Percentiles rank a stretch among this genome's conserved stretches.
Evolutionary conservation across 1,139 yeast species (phyloP).

Genomic region (Suhomyces panamericanus): DNA sequence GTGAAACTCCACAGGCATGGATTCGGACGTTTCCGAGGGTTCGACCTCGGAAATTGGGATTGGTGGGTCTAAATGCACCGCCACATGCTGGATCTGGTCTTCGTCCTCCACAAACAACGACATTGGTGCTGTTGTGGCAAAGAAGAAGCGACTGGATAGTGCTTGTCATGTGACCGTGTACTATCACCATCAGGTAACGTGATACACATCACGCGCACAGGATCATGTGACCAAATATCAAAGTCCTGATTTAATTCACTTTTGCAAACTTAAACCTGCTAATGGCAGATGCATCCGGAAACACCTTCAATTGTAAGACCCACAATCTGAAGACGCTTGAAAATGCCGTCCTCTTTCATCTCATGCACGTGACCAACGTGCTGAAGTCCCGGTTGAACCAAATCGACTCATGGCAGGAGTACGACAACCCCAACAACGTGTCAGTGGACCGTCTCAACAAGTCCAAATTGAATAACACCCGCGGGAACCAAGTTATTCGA

Average conservation of each 20-base stretch:
- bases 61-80: not conserved
- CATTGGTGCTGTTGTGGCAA: constrained; percentile 5
- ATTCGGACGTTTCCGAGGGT: not conserved
- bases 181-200: too few species aligned
- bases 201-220: too few species aligned
- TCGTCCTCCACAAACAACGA: constrained; percentile 20
- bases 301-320: constrained; percentile 12
- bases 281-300: constrained; percentile 4
- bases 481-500: constrained; percentile 25
- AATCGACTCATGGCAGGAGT: constrained; percentile 42
- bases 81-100: constrained; percentile 4
- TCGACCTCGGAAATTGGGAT: not conserved
- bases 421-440: constrained; percentile 41
- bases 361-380: constrained; percentile 38
- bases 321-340: constrained; percentile 18
- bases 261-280: too few species aligned
- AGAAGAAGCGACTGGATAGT: not conserved
- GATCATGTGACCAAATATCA: too few species aligned
- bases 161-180: not conserved
- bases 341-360: constrained; percentile 28
- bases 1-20: constrained; percentile 18
- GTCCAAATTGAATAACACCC: constrained; percentile 8
- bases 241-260: too few species aligned
- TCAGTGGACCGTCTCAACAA: constrained; percentile 39
- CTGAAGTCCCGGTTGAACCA: constrained; percentile 36